phyloP scores from a whole-genome alignment of 179 eudicot species.

The Beta macrorhiza region DNA sequence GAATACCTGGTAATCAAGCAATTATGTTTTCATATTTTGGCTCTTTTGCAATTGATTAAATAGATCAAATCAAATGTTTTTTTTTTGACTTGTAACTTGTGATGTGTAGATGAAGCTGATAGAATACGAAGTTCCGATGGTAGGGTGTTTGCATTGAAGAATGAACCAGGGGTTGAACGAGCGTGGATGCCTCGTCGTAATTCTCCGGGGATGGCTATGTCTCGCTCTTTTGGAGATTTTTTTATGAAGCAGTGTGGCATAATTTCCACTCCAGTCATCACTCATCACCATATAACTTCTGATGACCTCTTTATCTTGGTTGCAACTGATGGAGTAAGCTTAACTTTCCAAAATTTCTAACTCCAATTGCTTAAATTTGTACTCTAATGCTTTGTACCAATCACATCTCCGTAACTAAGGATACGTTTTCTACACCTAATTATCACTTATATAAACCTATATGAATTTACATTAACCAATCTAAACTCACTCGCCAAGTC shows the following conservation, averaged over 20 bases:
- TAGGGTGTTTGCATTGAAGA: slow-evolving; percentile 69
- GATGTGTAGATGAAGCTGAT: slow-evolving; percentile 67
- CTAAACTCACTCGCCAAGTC: too few relatives aligned
- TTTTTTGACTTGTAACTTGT: background rate
- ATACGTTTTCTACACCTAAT: too few relatives aligned
- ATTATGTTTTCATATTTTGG: background rate
- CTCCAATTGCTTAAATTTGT: background rate
- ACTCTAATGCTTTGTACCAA: too few relatives aligned
- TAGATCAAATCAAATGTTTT: too few relatives aligned
- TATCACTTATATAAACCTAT: too few relatives aligned
- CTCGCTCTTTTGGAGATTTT: slow-evolving; percentile 75
- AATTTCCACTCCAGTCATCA: slow-evolving; percentile 69
- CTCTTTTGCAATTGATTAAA: background rate
- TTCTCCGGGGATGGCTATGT: slow-evolving; percentile 80
- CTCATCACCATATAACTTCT: slow-evolving; percentile 57
- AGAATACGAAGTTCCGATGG: slow-evolving; percentile 65
- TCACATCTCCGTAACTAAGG: too few relatives aligned
- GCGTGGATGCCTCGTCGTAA: slow-evolving; percentile 76
- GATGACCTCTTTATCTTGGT: slow-evolving; percentile 61
- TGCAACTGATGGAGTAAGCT: slow-evolving; percentile 82
- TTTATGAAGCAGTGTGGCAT: slow-evolving; percentile 65
- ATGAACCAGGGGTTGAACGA: slow-evolving; percentile 77
- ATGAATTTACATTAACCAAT: too few relatives aligned
- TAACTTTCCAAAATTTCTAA: background rate
- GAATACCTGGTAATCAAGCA: slow-evolving; percentile 62